phyloP scores from a whole-genome alignment of 2,329 filamentous ascomycete genomes.

The Bimuria novae-zelandiae region DNA sequence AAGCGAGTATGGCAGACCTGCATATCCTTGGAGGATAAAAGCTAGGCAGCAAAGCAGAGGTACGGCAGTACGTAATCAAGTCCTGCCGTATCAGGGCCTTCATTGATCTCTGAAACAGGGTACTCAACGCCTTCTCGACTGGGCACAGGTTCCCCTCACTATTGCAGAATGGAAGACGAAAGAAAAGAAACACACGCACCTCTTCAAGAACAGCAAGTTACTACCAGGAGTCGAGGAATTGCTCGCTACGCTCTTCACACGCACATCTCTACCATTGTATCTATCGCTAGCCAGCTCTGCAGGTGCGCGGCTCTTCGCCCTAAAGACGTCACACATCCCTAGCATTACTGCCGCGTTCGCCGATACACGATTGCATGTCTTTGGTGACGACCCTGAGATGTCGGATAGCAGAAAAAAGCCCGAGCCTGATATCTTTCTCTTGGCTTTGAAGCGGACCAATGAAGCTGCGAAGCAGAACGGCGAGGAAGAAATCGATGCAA shows the following conservation, averaged over 20 bases:
- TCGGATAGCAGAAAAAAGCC: conserved; percentile 15
- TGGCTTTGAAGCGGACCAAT: conserved; percentile 20
- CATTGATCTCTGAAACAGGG: conserved; percentile 14
- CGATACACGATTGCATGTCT: conserved; percentile 7
- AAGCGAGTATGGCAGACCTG: conserved; percentile 20
- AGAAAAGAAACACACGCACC: conserved; percentile 13
- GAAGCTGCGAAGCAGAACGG: conserved; percentile 7
- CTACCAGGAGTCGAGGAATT: conserved; percentile 11
- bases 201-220: conserved; percentile 17
- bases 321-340: conserved; percentile 15
- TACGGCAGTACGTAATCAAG: conserved; percentile 10
- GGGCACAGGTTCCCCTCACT: conserved; percentile 25
- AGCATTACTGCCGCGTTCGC: conserved; percentile 4
- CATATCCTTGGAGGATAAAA: conserved; percentile 28
- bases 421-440: conserved; percentile 19
- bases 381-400: conserved; percentile 20
- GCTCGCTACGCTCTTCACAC: conserved; percentile 4
- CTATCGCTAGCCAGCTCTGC: conserved; percentile 15
- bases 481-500: conserved; percentile 15
- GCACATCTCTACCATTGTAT: neutral
- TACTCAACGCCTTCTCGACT: conserved; percentile 24
- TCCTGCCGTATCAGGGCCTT: neutral
- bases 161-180: conserved; percentile 20
- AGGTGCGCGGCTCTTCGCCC: conserved; percentile 3
- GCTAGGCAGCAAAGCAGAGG: conserved; percentile 28